Percentiles rank a stretch among this genome's conserved stretches.
phyloP scores from a whole-genome alignment of 169 alveolate genomes.

The Plasmodium berghei region DNA sequence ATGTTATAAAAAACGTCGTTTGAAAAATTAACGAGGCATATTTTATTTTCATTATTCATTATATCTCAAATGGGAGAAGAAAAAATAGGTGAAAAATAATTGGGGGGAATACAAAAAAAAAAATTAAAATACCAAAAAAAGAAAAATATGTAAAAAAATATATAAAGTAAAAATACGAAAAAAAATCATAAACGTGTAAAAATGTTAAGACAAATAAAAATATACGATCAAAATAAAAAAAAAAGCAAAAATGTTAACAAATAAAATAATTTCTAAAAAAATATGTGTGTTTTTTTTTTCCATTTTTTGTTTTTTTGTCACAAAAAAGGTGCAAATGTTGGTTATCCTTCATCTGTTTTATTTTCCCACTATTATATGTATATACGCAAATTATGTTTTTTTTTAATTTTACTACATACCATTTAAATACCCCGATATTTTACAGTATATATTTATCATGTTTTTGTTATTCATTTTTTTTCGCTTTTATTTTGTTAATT shows the following conservation, averaged over 20 bases:
- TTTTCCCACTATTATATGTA: not conserved
- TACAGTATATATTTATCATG: too few relatives aligned
- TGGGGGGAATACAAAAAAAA: not conserved
- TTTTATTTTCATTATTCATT: constrained; percentile 28
- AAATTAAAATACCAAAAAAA: not conserved
- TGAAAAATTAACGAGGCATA: constrained; percentile 10
- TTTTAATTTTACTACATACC: too few relatives aligned
- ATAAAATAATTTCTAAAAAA: not conserved
- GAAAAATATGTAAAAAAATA: not conserved
- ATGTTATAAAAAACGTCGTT: constrained; percentile 23
- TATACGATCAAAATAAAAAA: not conserved
- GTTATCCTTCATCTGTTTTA: not conserved
- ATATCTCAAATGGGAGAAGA: constrained; percentile 6
- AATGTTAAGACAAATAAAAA: not conserved
- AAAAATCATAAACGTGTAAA: not conserved
- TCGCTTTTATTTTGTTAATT: too few relatives aligned
- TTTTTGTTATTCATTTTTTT: too few relatives aligned
- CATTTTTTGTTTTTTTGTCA: not conserved
- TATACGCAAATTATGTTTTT: not conserved
- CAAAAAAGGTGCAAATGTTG: not conserved
- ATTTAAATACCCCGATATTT: too few relatives aligned
- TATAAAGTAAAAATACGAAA: not conserved
- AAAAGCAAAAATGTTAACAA: not conserved
- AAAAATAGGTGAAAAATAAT: constrained; percentile 2
- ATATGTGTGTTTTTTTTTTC: constrained; percentile 2